Evolutionary conservation across 2,329 filamentous ascomycete genomes (phyloP), one percentile per base, ranked within the genome.

Genomic region (Amauroascus niger): DNA sequence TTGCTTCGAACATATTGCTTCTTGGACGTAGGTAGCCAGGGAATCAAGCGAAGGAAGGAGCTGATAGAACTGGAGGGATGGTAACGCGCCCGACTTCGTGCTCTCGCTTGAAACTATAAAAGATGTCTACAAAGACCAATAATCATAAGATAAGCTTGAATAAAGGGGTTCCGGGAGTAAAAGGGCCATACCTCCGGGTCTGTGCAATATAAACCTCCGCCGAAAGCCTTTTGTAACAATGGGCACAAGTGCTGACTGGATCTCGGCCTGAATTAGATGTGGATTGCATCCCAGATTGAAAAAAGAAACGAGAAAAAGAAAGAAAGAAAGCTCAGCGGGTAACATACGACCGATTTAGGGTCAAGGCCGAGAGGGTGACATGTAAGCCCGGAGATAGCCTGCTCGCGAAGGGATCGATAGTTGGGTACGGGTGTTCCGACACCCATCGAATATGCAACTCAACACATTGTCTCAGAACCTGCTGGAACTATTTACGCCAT

Each of bases 381-480:
- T 96, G 89, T 20, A 97, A 72, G 2, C 91, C 91, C 0, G 90
- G 83, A 1, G 88, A 82, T 13, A 89, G 69, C 55, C 86, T 80
- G 49, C 88, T 88, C 41, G 80, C 74, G 62, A 93, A 84, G 1
- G 90, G 90, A 37, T 83, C 76, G 43, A 84, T 72, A 1, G 79
- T 73, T 37, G 79, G 72, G 65, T 83, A 84, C 1, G 76, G 63
- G 6, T 64, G 62, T 1, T 80, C 72, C 13, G 82, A 80, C n/a
- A 80, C 77, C 87, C 89, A 95, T 65, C 86, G 81, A 55, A 96
- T 73, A 67, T 91, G 86, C 40, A 96, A 71, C 67, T 88, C 83
- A 62, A 84, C 79, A 58, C 79, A 81, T 62, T 79, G 74, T 52
- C 77, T 74, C 24, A 95, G 73, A 13, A 85, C 69, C 24, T 76